These are phyloP conservation scores for Russula sp. DNA, from an alignment of 768 basidiomycete species.

Conservation along the genomic window DNA sequence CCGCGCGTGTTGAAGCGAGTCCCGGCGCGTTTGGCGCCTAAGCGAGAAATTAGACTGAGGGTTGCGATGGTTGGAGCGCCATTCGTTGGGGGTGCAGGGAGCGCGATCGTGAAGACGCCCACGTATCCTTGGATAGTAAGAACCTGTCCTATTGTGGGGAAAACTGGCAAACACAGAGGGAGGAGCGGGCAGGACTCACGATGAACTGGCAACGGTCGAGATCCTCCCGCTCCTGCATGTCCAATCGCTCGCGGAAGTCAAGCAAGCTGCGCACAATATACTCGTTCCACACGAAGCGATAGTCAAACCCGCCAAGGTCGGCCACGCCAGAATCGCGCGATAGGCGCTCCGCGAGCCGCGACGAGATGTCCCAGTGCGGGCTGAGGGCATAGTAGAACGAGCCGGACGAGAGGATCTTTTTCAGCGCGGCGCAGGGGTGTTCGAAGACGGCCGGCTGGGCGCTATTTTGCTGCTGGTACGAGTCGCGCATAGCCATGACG, in stretches of 20 bases:
- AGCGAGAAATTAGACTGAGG: conserved; percentile 74
- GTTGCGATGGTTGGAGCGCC: conserved; percentile 70
- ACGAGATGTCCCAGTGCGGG: conserved; percentile 85
- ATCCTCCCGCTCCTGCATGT: conserved; percentile 58
- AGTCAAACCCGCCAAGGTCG: conserved; percentile 64
- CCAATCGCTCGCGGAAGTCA: conserved; percentile 79
- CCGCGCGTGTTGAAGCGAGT: conserved; percentile 97
- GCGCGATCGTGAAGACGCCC: conserved; percentile 71
- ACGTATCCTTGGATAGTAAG: conserved; percentile 93
- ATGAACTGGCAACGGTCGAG: conserved; percentile 83
- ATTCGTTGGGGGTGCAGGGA: conserved; percentile 68
- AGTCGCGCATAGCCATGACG: conserved; percentile 34
- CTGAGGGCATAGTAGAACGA: conserved; percentile 89
- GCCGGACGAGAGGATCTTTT: conserved; percentile 86
- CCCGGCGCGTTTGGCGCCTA: conserved; percentile 93
- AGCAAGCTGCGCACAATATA: conserved; percentile 83
- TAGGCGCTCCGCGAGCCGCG: conserved; percentile 68
- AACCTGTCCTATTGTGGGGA: conserved; percentile 41
- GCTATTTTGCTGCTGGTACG: conserved; percentile 37
- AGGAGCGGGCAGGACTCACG: conserved; percentile 39
- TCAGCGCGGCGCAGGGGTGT: conserved; percentile 86
- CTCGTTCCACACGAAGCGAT: conserved; percentile 93
- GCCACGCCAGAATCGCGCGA: conserved; percentile 40
- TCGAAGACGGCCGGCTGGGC: conserved; percentile 55
- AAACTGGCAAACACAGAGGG: conserved; percentile 11